These are phyloP conservation scores for Melanomma pulvis-pyrius DNA, from an alignment of 495 filamentous ascomycete species.

Conservation along the genomic window DNA sequence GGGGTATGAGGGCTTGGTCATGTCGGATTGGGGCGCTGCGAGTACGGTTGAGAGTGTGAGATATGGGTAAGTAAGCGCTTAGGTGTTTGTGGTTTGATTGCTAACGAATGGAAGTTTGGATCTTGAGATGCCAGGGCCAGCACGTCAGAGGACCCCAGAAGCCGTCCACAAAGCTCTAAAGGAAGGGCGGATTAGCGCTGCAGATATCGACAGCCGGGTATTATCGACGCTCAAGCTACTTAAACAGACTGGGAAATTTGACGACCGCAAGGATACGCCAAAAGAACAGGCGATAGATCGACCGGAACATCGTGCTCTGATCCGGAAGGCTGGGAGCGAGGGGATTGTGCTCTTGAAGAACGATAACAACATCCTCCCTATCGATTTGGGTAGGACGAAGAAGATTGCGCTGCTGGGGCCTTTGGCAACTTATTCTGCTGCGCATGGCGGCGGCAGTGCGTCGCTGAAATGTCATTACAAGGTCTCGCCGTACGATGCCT, in stretches of 20 bases:
- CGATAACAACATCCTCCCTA: constrained; percentile 9
- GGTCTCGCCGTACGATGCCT: constrained; percentile 66
- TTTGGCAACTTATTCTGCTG: constrained; percentile 74
- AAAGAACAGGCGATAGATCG: constrained; percentile 4
- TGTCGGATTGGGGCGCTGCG: constrained; percentile 65
- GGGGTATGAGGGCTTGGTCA: constrained; percentile 67
- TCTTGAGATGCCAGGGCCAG: constrained; percentile 16
- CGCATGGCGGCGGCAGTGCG: constrained; percentile 78
- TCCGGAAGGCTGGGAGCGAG: constrained; percentile 18
- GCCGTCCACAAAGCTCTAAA: constrained; percentile 7
- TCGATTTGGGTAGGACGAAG: constrained; percentile 35
- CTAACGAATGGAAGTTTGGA: not conserved
- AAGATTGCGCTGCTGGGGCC: constrained; percentile 75
- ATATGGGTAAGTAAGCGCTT: not conserved
- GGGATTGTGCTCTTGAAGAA: constrained; percentile 39
- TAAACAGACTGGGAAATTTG: constrained; percentile 2
- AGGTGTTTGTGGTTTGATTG: too few species aligned
- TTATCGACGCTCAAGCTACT: not conserved
- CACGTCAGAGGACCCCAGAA: not conserved
- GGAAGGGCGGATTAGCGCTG: not conserved
- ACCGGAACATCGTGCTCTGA: constrained; percentile 9
- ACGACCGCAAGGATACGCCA: constrained; percentile 2
- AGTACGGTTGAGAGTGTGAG: constrained; percentile 8
- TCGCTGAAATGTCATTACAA: constrained; percentile 77
- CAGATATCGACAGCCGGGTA: constrained; percentile 5